A percentile compares a stretch with the other conserved stretches of the same genome.
phyloP scores from a whole-genome alignment of 371 early-diverging fungal species.

The Mucor saturninus region DNA sequence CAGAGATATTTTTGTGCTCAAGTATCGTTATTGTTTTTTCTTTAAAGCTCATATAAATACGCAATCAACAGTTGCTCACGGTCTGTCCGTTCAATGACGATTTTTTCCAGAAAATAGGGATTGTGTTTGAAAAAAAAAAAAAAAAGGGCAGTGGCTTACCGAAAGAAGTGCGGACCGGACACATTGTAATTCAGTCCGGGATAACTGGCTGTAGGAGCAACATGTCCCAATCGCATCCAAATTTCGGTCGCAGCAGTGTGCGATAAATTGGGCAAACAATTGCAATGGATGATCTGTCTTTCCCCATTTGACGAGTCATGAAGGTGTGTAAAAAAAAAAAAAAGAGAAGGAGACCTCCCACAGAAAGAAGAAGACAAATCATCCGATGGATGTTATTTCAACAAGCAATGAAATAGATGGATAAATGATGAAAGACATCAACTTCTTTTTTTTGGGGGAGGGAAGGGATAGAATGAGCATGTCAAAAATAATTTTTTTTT shows the following conservation, averaged over 20 bases:
- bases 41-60: no score
- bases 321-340: constrained; percentile 21
- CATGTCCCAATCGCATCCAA: not conserved
- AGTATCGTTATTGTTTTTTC: no score
- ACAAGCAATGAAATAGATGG: not conserved
- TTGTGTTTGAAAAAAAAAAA: no score
- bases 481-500: not conserved
- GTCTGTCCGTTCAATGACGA: no score
- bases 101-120: no score
- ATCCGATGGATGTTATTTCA: constrained; percentile 10
- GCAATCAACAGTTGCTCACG: no score
- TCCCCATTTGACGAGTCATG: constrained; percentile 39
- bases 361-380: constrained; percentile 3
- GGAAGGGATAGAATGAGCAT: not conserved
- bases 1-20: no score
- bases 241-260: constrained; percentile 7
- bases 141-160: no score
- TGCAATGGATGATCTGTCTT: constrained; percentile 31
- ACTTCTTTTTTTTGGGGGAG: not conserved
- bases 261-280: constrained; percentile 26
- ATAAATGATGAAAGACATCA: not conserved
- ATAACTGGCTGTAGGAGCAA: no score
- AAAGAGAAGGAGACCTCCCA: not conserved
- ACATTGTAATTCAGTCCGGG: no score
- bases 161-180: no score